These are phyloP conservation scores for Penicillium malachiteum DNA, from an alignment of 495 filamentous ascomycete species.

Conservation along the genomic window DNA sequence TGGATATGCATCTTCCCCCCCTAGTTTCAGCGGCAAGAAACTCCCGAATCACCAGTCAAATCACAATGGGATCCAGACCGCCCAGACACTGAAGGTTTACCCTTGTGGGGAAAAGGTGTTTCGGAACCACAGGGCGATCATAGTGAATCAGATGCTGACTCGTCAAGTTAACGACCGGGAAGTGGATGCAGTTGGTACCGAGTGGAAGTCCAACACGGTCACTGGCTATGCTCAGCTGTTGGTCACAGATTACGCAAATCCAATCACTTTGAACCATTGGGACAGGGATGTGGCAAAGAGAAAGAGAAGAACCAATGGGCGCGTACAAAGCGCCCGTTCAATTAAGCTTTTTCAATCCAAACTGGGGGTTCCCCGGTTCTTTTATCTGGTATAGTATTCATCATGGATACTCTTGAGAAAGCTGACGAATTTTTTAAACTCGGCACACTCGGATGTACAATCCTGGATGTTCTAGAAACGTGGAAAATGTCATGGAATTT, in stretches of 20 bases:
- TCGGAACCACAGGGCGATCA: slow-evolving; percentile 17
- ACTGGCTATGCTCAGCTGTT: slow-evolving; percentile 20
- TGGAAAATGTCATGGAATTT: too few relatives aligned
- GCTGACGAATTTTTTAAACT: neutral
- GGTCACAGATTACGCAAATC: slow-evolving; percentile 11
- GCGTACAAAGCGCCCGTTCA: neutral
- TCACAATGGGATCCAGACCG: neutral
- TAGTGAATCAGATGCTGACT: slow-evolving; percentile 13
- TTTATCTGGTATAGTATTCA: too few relatives aligned
- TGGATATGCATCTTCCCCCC: neutral
- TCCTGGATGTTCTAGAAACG: neutral
- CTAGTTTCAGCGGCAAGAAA: slow-evolving; percentile 5
- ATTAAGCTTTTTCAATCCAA: slow-evolving; percentile 9
- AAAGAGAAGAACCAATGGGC: neutral
- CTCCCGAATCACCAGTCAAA: neutral
- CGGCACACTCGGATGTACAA: neutral
- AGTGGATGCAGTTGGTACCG: slow-evolving; percentile 1
- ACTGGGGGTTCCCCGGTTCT: neutral
- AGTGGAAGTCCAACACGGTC: slow-evolving; percentile 3
- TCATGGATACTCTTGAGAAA: too few relatives aligned
- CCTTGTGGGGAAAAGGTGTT: slow-evolving; percentile 12
- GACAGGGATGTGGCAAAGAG: neutral
- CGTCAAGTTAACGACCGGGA: slow-evolving; percentile 3
- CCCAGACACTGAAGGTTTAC: slow-evolving; percentile 1
- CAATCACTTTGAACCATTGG: neutral